Evolutionary conservation across 495 filamentous ascomycete species (phyloP), one percentile per base, ranked within the genome.

Genomic region (Delitschia confertaspora): DNA sequence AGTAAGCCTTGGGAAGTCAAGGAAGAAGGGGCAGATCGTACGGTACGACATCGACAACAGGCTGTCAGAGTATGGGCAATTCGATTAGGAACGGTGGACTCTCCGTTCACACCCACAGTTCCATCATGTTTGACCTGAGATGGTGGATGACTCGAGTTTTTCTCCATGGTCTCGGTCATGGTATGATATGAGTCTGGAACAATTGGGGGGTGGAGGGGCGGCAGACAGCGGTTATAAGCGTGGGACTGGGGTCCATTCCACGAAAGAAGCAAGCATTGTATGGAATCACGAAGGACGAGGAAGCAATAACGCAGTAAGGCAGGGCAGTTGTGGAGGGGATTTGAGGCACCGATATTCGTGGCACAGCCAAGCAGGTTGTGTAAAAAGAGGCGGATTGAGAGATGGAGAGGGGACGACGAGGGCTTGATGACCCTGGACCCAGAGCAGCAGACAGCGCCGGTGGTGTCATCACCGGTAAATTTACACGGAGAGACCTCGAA

Each of bases 21-120:
- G 2, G 10, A 14, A 2, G 13, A 38, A 3, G 14, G 11, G 38
- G 11, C 16, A 18, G 29, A 14, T 21, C 79, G 68, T 70, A 89
- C 86, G 71, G 85, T 78, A 62, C 85, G 75, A 66, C 85, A 91
- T 51, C 86, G 71, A 50, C 82, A 84, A 56, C 87, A 94, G 21
- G 87, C 87, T 21, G 88, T 88, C 51, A 93, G 68, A 14, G 87
- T 59, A 27, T 59, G 56, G 19, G 53, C 53, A 32, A 59, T 58
- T 25, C 73, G 69, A 45, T 35, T 51, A 19, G 74, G 69, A 30
- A 71, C 64, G 35, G 60, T 65, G 45, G 65, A 64, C 32, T 66
- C 63, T 42, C 66, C 66, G 7, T 61, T 65, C 22, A 68, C 65
- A 38, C 42, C 30, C 4, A 24, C 32, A 5, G 30, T 36, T 23